Conservation (phyloP, 192 early-diverging fungal species). For the Coemansia sp. region DNA sequence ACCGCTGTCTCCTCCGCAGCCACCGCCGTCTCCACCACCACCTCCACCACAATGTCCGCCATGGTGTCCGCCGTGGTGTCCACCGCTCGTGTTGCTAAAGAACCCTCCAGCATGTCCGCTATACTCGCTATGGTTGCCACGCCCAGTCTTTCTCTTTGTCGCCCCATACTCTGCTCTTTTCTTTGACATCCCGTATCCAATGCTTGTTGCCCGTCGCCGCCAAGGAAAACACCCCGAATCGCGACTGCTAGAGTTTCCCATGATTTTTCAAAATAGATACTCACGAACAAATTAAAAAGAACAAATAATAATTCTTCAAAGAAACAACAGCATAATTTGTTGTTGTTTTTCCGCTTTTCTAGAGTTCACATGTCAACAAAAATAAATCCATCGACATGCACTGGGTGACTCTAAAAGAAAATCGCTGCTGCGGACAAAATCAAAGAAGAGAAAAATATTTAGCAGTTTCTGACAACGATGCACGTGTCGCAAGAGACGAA, state of each 20-base stretch:
- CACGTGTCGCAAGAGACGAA: too few relatives aligned
- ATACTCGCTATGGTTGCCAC: neutral
- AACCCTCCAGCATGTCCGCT: neutral
- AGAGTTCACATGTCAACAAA: too few relatives aligned
- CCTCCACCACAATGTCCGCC: neutral
- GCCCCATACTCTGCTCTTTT: too few relatives aligned
- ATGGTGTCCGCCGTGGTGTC: neutral
- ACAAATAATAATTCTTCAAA: neutral
- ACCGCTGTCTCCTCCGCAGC: neutral
- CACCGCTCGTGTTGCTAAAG: neutral
- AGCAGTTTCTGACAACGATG: too few relatives aligned
- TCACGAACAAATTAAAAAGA: neutral
- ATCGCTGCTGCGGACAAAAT: too few relatives aligned
- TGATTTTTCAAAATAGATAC: neutral
- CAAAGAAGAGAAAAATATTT: too few relatives aligned
- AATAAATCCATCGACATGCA: too few relatives aligned
- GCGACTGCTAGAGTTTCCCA: slow-evolving; percentile 13
- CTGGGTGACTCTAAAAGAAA: too few relatives aligned
- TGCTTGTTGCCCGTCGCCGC: neutral
- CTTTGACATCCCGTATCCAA: too few relatives aligned
- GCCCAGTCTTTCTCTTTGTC: neutral
- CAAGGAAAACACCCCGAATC: neutral
- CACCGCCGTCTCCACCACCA: slow-evolving; percentile 7
- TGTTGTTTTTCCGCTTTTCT: too few relatives aligned
- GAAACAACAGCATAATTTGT: neutral